A percentile compares a stretch with the other conserved stretches of the same genome.
Evolutionary conservation across 164 flowering plant species (phyloP).

Genomic region (Vitis rotundifolia): DNA sequence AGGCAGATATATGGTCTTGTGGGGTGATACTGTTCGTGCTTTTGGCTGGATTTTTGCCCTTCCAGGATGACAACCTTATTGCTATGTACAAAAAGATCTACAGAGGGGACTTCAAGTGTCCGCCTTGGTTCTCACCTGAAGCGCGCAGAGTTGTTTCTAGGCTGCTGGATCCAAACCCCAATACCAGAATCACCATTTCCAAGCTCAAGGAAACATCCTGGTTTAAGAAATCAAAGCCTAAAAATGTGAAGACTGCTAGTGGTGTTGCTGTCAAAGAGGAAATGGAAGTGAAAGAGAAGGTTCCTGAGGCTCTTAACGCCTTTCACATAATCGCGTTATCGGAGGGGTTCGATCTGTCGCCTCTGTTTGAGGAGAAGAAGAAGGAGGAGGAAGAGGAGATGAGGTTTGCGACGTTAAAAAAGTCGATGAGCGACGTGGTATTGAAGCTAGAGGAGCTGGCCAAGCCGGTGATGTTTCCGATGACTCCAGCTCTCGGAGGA

Average conservation of each 20-base stretch:
- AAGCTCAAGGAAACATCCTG: slow-evolving; percentile 49
- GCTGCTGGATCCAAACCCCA: slow-evolving; percentile 54
- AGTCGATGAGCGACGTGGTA: slow-evolving; percentile 50
- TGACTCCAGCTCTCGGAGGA: slow-evolving; percentile 28
- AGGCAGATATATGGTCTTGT: slow-evolving; percentile 64
- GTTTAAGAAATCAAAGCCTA: slow-evolving; percentile 46
- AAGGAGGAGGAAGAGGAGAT: slow-evolving; percentile 42
- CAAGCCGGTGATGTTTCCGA: slow-evolving; percentile 21
- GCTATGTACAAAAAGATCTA: slow-evolving; percentile 56
- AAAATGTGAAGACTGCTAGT: neutral
- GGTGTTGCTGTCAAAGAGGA: slow-evolving; percentile 3
- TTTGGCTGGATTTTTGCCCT: slow-evolving; percentile 55
- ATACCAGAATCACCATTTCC: slow-evolving; percentile 36
- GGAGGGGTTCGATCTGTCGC: slow-evolving; percentile 56
- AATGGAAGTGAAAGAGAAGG: slow-evolving; percentile 14
- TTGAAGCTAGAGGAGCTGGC: slow-evolving; percentile 52
- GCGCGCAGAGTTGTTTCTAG: slow-evolving; percentile 38
- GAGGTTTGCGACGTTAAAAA: slow-evolving; percentile 41
- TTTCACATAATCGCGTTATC: slow-evolving; percentile 57
- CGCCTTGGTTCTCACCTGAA: slow-evolving; percentile 61
- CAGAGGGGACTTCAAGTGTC: slow-evolving; percentile 57
- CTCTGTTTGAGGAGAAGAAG: slow-evolving; percentile 50
- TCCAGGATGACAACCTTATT: slow-evolving; percentile 54
- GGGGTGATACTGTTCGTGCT: slow-evolving; percentile 57
- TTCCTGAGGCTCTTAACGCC: slow-evolving; percentile 44